phyloP scores from a whole-genome alignment of 768 basidiomycete genomes.

The Boletus insuetus region DNA sequence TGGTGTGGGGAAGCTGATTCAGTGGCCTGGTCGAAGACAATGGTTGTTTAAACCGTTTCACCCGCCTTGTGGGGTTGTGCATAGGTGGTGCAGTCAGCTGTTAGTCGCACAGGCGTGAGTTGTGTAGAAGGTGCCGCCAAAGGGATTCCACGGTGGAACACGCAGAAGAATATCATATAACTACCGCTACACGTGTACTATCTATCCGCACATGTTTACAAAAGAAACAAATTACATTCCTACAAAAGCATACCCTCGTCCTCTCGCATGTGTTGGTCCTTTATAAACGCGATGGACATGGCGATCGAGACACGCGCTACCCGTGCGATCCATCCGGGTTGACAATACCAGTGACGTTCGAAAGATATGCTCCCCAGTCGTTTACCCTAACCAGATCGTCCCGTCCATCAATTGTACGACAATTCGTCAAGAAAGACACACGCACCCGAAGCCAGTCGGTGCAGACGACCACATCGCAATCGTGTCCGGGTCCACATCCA shows the following conservation, averaged over 20 bases:
- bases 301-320: too few relatives aligned
- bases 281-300: too few relatives aligned
- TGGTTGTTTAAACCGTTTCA: constrained; percentile 12
- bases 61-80: constrained; percentile 18
- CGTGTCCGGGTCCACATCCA: constrained; percentile 44
- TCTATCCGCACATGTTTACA: too few relatives aligned
- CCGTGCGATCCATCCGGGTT: constrained; percentile 10
- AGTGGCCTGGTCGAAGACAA: background rate
- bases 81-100: background rate
- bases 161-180: too few relatives aligned
- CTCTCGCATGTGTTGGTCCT: too few relatives aligned
- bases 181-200: too few relatives aligned
- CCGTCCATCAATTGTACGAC: background rate
- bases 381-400: constrained; percentile 28
- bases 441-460: constrained; percentile 60
- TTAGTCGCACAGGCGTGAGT: background rate
- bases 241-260: too few relatives aligned
- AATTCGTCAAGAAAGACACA: constrained; percentile 1
- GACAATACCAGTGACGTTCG: constrained; percentile 28
- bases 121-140: too few relatives aligned
- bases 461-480: constrained; percentile 64
- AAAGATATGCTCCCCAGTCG: constrained; percentile 41
- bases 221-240: too few relatives aligned
- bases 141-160: too few relatives aligned
- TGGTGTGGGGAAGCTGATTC: background rate